Evolutionary conservation across 352 stramenopile genomes (phyloP).

Genomic region (Globisporangium spiculum): DNA sequence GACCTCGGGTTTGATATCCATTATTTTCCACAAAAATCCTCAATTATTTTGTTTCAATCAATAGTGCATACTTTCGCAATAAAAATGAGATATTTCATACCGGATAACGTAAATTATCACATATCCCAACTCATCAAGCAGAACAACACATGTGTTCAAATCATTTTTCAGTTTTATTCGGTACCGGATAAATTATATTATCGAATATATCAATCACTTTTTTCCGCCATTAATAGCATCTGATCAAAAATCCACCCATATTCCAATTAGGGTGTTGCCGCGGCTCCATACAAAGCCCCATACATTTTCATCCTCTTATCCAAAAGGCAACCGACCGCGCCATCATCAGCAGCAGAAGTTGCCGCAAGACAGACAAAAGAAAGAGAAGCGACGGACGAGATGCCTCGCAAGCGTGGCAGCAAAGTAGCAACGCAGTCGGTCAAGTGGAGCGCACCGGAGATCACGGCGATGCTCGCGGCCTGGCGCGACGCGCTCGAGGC

Average conservation of each 20-base stretch:
- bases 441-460: constrained; percentile 8
- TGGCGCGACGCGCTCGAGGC: constrained; percentile 13
- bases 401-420: not conserved
- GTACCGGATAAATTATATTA: not conserved
- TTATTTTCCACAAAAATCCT: too few relatives aligned
- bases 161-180: not conserved
- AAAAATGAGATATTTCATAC: too few relatives aligned
- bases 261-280: not conserved
- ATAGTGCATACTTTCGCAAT: too few relatives aligned
- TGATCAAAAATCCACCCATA: not conserved
- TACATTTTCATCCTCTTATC: not conserved
- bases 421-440: not conserved
- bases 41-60: too few relatives aligned
- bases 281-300: not conserved
- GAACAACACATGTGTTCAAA: too few relatives aligned
- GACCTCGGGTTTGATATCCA: too few relatives aligned
- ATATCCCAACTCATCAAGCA: too few relatives aligned
- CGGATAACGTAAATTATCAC: too few relatives aligned
- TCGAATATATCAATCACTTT: not conserved
- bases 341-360: not conserved
- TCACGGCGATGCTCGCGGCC: constrained; percentile 1
- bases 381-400: not conserved
- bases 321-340: not conserved
- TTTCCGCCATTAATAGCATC: not conserved
- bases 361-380: not conserved